phyloP scores from a whole-genome alignment of 305 asterid genomes.

The Fraxinus xanthoxyloides region DNA sequence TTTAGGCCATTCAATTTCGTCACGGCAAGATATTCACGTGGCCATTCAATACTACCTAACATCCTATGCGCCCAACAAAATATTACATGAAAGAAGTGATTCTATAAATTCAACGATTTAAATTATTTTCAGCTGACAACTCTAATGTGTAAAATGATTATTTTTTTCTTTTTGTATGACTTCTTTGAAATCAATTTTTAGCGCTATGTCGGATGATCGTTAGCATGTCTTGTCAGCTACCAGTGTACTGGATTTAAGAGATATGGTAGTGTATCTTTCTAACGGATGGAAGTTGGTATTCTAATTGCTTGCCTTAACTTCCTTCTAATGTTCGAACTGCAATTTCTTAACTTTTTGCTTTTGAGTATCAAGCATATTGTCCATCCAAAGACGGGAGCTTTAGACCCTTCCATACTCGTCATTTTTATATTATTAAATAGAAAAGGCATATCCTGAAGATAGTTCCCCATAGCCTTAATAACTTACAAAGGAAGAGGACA shows the following conservation, averaged over 20 bases:
- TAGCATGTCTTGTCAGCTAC: background rate
- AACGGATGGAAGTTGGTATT: background rate
- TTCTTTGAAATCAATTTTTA: background rate
- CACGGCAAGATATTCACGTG: background rate
- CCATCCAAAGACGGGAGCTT: too few relatives aligned
- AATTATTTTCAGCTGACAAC: too few relatives aligned
- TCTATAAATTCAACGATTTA: background rate
- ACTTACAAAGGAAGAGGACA: background rate
- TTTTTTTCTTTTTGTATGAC: background rate
- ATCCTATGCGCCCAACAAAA: background rate
- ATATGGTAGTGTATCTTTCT: background rate
- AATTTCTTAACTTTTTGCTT: background rate
- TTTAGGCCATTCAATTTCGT: background rate
- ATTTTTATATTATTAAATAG: background rate
- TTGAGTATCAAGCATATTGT: too few relatives aligned
- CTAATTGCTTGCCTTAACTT: too few relatives aligned
- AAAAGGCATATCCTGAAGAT: too few relatives aligned
- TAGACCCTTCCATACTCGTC: too few relatives aligned
- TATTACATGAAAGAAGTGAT: background rate
- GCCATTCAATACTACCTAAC: background rate
- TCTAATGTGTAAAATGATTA: background rate
- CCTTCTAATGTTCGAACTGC: background rate
- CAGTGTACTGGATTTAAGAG: background rate
- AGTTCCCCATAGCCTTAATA: too few relatives aligned
- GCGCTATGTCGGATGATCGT: background rate